These are phyloP conservation scores for Trichoderma arundinaceum DNA, from an alignment of 2,329 filamentous ascomycete species.

Conservation along the genomic window DNA sequence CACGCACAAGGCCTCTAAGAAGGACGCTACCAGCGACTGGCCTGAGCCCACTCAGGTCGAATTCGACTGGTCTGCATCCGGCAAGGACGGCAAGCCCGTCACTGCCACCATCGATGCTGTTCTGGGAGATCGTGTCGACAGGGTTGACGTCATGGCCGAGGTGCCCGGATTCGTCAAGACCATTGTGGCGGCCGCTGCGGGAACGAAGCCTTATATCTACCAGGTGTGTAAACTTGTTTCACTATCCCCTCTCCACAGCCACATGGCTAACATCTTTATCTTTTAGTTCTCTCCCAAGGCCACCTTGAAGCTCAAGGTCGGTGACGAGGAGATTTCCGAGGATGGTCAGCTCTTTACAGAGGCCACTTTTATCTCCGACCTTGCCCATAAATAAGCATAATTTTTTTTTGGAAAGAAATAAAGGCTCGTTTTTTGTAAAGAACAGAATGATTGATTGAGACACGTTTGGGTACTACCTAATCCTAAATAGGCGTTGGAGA, in stretches of 20 bases:
- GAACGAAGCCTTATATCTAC: conserved; percentile 97
- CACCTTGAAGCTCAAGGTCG: conserved; percentile 82
- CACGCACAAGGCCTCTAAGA: conserved; percentile 70
- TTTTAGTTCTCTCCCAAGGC: conserved; percentile 72
- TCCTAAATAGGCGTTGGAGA: conserved; percentile 38
- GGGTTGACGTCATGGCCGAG: conserved; percentile 93
- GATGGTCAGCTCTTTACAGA: conserved; percentile 82
- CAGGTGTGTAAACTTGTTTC: conserved; percentile 63
- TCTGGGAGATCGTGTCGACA: conserved; percentile 73
- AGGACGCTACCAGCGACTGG: conserved; percentile 84
- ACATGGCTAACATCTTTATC: neutral
- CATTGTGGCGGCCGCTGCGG: conserved; percentile 84
- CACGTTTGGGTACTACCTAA: conserved; percentile 34
- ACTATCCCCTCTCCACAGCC: neutral
- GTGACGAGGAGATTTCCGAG: conserved; percentile 78
- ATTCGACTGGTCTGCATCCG: conserved; percentile 79
- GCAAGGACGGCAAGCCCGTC: conserved; percentile 75
- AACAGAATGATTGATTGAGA: conserved; percentile 29
- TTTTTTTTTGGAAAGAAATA: conserved; percentile 19
- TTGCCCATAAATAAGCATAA: conserved; percentile 27
- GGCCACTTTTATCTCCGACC: conserved; percentile 90
- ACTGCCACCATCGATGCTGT: conserved; percentile 71
- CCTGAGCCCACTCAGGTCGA: conserved; percentile 79
- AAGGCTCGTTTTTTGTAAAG: too few relatives aligned
- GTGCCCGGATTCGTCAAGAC: conserved; percentile 95